Conservation (phyloP, 305 asterid species). For the Solanum hybrid region DNA sequence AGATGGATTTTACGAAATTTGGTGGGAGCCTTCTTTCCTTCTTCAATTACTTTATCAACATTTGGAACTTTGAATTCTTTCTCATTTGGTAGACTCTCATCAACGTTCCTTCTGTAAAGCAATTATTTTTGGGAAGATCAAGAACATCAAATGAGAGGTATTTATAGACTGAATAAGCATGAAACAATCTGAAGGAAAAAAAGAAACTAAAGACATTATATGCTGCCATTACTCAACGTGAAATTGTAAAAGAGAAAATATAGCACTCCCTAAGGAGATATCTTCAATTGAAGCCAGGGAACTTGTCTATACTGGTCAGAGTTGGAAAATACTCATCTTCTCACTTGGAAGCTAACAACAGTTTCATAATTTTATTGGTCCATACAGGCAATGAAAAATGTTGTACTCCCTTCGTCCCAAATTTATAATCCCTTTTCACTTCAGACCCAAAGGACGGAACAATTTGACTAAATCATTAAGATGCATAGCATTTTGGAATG, state of each 20-base stretch:
- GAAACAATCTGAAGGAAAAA: neutral
- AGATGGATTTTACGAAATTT: slow-evolving; percentile 62
- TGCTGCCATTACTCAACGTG: neutral
- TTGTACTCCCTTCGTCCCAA: neutral
- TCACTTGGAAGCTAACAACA: neutral
- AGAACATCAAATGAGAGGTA: neutral
- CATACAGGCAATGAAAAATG: neutral
- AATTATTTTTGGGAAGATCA: slow-evolving; percentile 11
- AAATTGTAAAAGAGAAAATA: neutral
- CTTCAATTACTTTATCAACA: slow-evolving; percentile 64
- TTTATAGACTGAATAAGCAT: neutral
- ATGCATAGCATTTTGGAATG: neutral
- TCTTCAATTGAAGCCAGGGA: neutral
- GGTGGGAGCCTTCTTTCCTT: slow-evolving; percentile 79
- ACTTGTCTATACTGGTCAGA: neutral
- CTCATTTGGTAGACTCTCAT: slow-evolving; percentile 55
- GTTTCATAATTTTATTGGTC: neutral
- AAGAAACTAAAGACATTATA: neutral
- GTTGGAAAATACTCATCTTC: neutral
- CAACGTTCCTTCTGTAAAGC: slow-evolving; percentile 48
- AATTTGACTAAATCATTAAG: neutral
- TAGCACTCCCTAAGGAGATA: neutral
- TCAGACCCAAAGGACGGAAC: neutral
- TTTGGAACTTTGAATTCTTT: slow-evolving; percentile 76
- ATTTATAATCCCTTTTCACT: neutral